A percentile compares a stretch with the other conserved stretches of the same genome.
phyloP scores from a whole-genome alignment of 768 basidiomycete species.

The Exsudoporus frostii region DNA sequence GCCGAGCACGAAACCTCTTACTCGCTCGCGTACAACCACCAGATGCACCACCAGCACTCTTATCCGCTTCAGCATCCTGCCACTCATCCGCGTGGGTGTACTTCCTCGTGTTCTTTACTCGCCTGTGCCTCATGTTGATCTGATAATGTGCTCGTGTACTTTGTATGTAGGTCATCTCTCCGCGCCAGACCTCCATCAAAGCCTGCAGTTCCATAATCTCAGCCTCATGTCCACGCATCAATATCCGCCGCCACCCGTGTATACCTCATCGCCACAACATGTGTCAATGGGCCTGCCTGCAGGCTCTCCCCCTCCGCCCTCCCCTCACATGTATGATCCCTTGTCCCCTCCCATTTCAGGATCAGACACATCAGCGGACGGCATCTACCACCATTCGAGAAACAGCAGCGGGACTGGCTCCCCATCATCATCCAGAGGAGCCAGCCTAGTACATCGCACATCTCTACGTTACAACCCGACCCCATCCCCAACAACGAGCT shows the following conservation, averaged over 20 bases:
- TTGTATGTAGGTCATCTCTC: conserved; percentile 59
- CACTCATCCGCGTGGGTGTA: conserved; percentile 72
- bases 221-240: conserved; percentile 68
- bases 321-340: conserved; percentile 79
- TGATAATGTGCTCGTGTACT: conserved; percentile 54
- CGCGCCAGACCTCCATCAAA: conserved; percentile 66
- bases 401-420: conserved; percentile 75
- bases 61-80: conserved; percentile 58
- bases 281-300: conserved; percentile 59
- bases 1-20: conserved; percentile 55
- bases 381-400: conserved; percentile 69
- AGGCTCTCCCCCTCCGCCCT: conserved; percentile 70
- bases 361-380: conserved; percentile 86
- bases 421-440: conserved; percentile 71
- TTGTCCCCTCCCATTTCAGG: conserved; percentile 84
- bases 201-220: conserved; percentile 57
- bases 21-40: conserved; percentile 50
- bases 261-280: conserved; percentile 62
- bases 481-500: conserved; percentile 72
- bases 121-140: conserved; percentile 59
- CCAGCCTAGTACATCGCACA: conserved; percentile 72
- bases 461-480: conserved; percentile 74
- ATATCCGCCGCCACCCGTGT: conserved; percentile 59
- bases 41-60: conserved; percentile 40
- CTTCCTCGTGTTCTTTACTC: conserved; percentile 41